Conservation (phyloP, 2,329 filamentous ascomycete species). For the Pseudogymnoascus sp. region DNA sequence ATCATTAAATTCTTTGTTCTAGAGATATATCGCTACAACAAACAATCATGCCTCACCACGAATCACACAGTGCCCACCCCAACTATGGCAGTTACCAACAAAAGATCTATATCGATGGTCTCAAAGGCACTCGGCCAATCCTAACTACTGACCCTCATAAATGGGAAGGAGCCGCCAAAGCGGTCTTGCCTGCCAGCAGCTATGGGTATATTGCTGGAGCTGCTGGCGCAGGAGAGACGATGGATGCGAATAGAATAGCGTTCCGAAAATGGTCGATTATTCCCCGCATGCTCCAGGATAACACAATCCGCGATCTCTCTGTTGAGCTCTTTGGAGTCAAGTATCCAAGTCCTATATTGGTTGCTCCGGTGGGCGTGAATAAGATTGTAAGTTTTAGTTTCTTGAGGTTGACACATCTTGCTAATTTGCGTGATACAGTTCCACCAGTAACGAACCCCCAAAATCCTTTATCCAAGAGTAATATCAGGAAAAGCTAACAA, state of each 20-base stretch:
- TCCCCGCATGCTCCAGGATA: conserved; percentile 54
- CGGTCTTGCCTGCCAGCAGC: neutral
- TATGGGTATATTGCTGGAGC: neutral
- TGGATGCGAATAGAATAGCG: conserved; percentile 49
- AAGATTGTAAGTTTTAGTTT: conserved; percentile 25
- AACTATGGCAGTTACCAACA: neutral
- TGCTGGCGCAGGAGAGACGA: neutral
- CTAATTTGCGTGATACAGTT: neutral
- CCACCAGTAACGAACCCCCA: neutral
- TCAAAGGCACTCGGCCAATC: neutral
- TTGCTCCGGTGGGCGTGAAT: conserved; percentile 59
- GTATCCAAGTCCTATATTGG: conserved; percentile 54
- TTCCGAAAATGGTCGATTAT: conserved; percentile 59
- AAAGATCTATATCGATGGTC: neutral
- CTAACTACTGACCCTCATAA: neutral
- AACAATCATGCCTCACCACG: neutral
- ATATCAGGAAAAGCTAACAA: conserved; percentile 25
- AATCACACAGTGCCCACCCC: neutral
- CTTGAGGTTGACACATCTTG: neutral
- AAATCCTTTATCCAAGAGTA: neutral
- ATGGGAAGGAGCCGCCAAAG: neutral
- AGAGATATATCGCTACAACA: neutral
- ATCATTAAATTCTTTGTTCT: neutral
- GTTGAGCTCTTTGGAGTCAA: conserved; percentile 54
- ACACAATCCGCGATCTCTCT: conserved; percentile 48